Base-by-base conservation (phyloP, 768 basidiomycete genomes). In the Multifurca ochricompacta region DNA sequence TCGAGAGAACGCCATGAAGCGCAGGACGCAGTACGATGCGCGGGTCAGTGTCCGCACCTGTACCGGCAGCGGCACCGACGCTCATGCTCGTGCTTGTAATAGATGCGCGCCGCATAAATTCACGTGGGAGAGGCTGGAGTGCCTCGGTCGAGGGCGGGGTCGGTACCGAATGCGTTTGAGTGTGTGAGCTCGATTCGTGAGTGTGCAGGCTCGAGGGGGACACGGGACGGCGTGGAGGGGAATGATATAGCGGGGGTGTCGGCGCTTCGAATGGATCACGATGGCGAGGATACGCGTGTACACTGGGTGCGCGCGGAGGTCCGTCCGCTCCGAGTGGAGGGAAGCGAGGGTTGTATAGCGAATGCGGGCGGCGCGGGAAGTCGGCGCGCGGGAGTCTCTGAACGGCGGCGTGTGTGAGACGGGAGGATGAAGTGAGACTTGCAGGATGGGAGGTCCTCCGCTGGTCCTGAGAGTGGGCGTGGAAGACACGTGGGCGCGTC, bases 401-500 rank as follows among this genome's bases (percentile, higher is more conserved):
- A 23, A 54, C 37, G 21, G 49, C 44, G 11, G 48, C 48, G 18
- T 35, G 36, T 14, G 58, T 51, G 27, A 59, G 53, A 25, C 57
- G 53, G 9, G 64, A 61, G 8, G 59, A 18, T 6, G 56, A 58
- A 6, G 54, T 36, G 13, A 46, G 23, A 23, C 61, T 59, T 27
- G 49, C 27, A 1, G 74, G 8, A 72, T 73, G 55, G 42, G 65
- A 37, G 34, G 66, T 58, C 46, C 70, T 72, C 6, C 77, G 66
- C 54, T 82, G 77, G 27, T 87, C 83, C 64, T 80, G 79, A 1
- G 87, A 88, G 63, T 94, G 91, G 0, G 90, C 82, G 66, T 94
- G 94, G 59, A 81, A 82, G 30, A 94, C 78, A 5, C 92, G 75
- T 1, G 94, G 94, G 13, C 91, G 81, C 9, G 85, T 86, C 61